These are phyloP conservation scores for Golubevia sp. DNA, from an alignment of 1,284 basidiomycete species.

Conservation along the genomic window DNA sequence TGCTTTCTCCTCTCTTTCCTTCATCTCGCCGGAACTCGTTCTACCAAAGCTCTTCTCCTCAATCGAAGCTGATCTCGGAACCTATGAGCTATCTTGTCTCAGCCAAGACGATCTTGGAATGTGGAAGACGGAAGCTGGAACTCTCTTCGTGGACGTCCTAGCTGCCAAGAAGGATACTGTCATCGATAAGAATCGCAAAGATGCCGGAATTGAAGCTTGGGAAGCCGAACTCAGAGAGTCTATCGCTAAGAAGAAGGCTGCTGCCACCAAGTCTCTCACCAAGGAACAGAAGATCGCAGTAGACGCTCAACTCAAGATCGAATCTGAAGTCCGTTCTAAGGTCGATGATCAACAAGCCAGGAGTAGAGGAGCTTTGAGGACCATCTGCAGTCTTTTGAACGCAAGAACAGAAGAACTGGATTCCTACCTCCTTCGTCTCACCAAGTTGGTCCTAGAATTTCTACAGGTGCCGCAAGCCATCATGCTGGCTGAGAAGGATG, in stretches of 20 bases:
- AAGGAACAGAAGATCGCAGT: conserved; percentile 48
- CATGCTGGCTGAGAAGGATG: conserved; percentile 21
- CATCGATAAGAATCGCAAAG: conserved; percentile 33
- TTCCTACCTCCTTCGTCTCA: conserved; percentile 33
- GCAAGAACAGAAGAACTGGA: conserved; percentile 33
- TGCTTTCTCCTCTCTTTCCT: conserved; percentile 38
- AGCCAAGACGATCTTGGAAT: conserved; percentile 47
- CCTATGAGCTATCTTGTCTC: conserved; percentile 28
- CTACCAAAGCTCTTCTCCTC: conserved; percentile 33
- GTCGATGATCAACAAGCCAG: conserved; percentile 29
- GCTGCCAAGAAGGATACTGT: conserved; percentile 23
- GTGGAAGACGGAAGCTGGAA: conserved; percentile 42
- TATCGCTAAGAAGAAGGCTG: conserved; percentile 55
- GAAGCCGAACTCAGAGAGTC: conserved; percentile 55
- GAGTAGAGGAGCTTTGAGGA: conserved; percentile 28
- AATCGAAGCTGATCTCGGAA: conserved; percentile 26
- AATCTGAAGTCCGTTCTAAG: conserved; percentile 33
- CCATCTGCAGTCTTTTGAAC: conserved; percentile 26
- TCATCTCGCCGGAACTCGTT: conserved; percentile 40
- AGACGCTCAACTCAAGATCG: conserved; percentile 46
- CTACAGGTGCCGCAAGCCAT: conserved; percentile 22
- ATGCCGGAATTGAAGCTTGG: conserved; percentile 52
- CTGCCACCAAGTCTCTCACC: conserved; percentile 41
- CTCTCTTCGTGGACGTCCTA: conserved; percentile 48
- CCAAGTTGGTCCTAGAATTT: conserved; percentile 21